Base-by-base conservation (phyloP, 2,329 filamentous ascomycete genomes). In the Leptosphaerulina australis region DNA sequence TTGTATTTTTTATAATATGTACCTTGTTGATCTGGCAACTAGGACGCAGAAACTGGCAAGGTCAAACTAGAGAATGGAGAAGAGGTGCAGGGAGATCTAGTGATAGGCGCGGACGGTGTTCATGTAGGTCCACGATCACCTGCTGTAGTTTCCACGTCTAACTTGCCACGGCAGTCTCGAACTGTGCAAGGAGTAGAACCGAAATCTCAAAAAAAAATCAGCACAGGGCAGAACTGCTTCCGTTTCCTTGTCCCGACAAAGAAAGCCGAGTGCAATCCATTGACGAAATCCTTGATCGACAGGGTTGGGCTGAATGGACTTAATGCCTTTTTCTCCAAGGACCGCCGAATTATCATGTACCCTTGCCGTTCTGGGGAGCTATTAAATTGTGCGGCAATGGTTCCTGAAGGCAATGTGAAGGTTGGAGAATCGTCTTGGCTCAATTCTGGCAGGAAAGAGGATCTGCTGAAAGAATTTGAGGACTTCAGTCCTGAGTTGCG, bases 141-240 rank as follows among this genome's bases (percentile, higher is more conserved):
- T n/a, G n/a, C n/a, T n/a, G n/a, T n/a, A n/a, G n/a, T n/a, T n/a
- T 8, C 12, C 15, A 14, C 25, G 9, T 30, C 28, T 30, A 8
- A 30, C 28, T 28, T 14, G 28, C 17, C 22, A n/a, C 17, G 9
- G 4, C 7, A 39, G 36, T 39, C 36, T 15, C 22, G 21, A 26
- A 39, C 36, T 2, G 36, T 26, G 8, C 28, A 17, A 15, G 20
- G 5, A 39, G 22, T 26, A 9, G 4, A 17, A 28, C 36, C 20
- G 6, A 15, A 37, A 17, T 17, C 26, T 22, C 33, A 35, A 12
- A 45, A 30, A n/a, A 45, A 30, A 12, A 24, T 18, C 3, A 45
- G 33, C 24, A 45, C 43, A 10, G 33, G 43, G 11, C 43, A 45
- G 18, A 45, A 29, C 11, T 45, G 43, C 25, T 45, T 29, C n/a